Conservation (phyloP, 805 yeast species). For the Wickerhamiella australiensis region DNA sequence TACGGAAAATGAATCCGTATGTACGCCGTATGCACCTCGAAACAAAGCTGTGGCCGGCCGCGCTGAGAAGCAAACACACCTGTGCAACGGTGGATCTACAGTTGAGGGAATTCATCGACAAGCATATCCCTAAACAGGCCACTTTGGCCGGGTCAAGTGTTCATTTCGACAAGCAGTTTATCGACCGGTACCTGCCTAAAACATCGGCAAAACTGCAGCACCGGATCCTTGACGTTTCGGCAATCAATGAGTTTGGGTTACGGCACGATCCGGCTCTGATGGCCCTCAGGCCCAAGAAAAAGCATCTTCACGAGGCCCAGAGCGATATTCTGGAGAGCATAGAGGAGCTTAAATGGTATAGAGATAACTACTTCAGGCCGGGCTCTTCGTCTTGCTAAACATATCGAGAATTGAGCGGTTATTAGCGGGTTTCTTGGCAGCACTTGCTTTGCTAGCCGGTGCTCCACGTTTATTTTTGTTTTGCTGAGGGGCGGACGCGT, state of each 20-base stretch:
- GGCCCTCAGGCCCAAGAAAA: conserved; percentile 48
- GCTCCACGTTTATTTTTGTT: conserved; percentile 8
- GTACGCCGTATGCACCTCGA: conserved; percentile 68
- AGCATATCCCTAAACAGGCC: conserved; percentile 37
- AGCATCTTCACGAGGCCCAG: conserved; percentile 69
- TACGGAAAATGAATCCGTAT: conserved; percentile 79
- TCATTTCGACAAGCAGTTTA: conserved; percentile 79
- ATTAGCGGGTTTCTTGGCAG: conserved; percentile 16
- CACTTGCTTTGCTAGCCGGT: conserved; percentile 7
- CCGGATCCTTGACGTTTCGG: conserved; percentile 78
- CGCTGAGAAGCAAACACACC: conserved; percentile 43
- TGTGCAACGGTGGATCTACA: conserved; percentile 52
- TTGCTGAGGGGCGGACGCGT: neutral
- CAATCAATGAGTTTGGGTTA: conserved; percentile 66
- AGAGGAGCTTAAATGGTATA: conserved; percentile 65
- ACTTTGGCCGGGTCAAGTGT: conserved; percentile 83
- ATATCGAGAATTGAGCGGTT: conserved; percentile 27
- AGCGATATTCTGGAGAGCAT: conserved; percentile 85
- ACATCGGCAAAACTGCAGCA: conserved; percentile 51
- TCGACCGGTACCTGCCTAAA: conserved; percentile 71
- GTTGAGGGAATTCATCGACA: conserved; percentile 31
- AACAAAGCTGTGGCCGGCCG: conserved; percentile 60
- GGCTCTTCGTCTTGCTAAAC: conserved; percentile 24
- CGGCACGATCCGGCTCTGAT: conserved; percentile 64
- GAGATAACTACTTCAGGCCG: conserved; percentile 37